These are phyloP conservation scores for Picea sitchensis DNA, from an alignment of 75 land plant genomes.

Conservation along the genomic window DNA sequence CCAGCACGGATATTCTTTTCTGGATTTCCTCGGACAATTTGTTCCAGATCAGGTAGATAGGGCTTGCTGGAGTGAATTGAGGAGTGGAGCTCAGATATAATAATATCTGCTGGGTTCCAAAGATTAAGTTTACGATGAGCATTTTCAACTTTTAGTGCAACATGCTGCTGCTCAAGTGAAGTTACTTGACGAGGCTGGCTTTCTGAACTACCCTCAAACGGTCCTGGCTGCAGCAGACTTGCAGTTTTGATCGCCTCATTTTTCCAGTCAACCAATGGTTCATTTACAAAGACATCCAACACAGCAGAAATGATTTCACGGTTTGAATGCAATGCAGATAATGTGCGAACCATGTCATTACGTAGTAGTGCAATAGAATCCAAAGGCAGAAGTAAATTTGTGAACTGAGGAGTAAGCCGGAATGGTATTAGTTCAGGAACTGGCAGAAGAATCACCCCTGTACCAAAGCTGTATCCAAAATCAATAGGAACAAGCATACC, in stretches of 20 bases:
- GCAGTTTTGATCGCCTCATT: constrained; percentile 41
- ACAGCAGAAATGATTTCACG: constrained; percentile 43
- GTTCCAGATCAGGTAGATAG: constrained; percentile 26
- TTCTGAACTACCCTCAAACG: constrained; percentile 8
- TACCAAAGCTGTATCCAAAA: constrained; percentile 62
- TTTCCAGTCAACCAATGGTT: constrained; percentile 59
- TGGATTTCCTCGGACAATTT: constrained; percentile 37
- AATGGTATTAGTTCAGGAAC: constrained; percentile 58
- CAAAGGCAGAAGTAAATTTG: constrained; percentile 38
- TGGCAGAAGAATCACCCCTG: constrained; percentile 45
- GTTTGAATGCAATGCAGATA: constrained; percentile 37
- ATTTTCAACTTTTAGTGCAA: constrained; percentile 44
- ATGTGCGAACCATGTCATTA: constrained; percentile 42
- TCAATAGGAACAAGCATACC: constrained; percentile 51
- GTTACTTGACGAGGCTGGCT: constrained; percentile 10
- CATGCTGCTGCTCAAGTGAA: constrained; percentile 35
- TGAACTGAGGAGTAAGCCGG: constrained; percentile 42
- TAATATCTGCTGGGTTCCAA: constrained; percentile 54
- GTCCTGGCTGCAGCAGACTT: constrained; percentile 13
- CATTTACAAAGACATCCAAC: constrained; percentile 51
- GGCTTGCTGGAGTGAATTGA: constrained; percentile 45
- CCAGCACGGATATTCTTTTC: constrained; percentile 25
- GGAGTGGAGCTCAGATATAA: constrained; percentile 37
- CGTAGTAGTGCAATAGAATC: constrained; percentile 42
- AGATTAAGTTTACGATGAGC: constrained; percentile 45